Evolutionary conservation across 352 stramenopile genomes (phyloP), one percentile per base, ranked within the genome.

Genomic region (Pythium biforme): DNA sequence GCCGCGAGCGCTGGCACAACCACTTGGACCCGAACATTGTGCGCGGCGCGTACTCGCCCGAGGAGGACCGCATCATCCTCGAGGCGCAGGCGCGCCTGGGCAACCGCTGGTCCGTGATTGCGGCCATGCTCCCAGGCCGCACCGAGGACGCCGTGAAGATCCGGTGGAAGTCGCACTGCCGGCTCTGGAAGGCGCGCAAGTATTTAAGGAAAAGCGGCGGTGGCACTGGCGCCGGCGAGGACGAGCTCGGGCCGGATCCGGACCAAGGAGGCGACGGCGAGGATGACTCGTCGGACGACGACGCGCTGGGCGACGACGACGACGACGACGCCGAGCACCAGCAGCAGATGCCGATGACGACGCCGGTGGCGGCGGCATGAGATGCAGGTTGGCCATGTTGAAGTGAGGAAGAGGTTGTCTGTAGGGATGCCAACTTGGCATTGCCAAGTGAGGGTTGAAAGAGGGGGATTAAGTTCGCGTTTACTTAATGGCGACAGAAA

Each of bases 131-230:
- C 25, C 83, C 83, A 0, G 90, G 90, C 3, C 77, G 90, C 39
- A 96, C 88, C 0, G 90, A 97, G 63, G 94, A 97, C 60, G 83
- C 85, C 14, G 86, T 97, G 58, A 97, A 97, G 84, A 97, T 96
- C 70, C 84, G 88, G 43, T 97, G 89, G 89, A 97, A 97, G 66
- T 92, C 85, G 56, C 75, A 94, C 61, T 94, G 86, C 69, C 84
- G 86, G 48, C 71, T 93, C 23, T 93, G 84, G 84, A 81, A 83
- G 53, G 82, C 82, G 57, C 80, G 80, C 57, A 92, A 92, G 70
- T 92, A 92, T 68, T 72, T 92, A 73, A 79, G 82, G 45, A 92
- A 92, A 67, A 71, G 73, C 39, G 51, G 43, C 33, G 55, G n/a
- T n/a, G n/a, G 48, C 26, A 55, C 29, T 34, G 51, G 11, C 31